phyloP scores from a whole-genome alignment of 495 filamentous ascomycete genomes.

The Acidomyces sp. region DNA sequence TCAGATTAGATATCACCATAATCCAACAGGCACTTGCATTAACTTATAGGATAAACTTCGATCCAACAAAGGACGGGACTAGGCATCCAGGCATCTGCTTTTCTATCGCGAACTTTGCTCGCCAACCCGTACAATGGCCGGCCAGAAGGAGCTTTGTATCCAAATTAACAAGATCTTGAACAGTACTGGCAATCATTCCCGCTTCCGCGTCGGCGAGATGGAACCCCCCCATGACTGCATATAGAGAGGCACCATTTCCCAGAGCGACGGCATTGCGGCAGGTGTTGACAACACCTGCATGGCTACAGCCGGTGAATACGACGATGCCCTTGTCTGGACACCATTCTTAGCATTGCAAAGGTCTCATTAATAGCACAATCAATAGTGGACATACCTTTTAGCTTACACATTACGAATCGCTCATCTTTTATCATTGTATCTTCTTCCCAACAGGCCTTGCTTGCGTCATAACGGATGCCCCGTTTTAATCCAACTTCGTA shows the following conservation, averaged over 20 bases:
- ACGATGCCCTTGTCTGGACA: slow-evolving; percentile 40
- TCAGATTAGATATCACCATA: no score
- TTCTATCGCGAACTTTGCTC: slow-evolving; percentile 48
- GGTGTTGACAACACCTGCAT: slow-evolving; percentile 47
- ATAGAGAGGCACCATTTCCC: slow-evolving; percentile 33
- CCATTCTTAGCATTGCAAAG: not conserved
- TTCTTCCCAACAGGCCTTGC: slow-evolving; percentile 38
- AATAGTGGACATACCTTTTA: slow-evolving; percentile 34
- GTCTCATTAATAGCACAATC: not conserved
- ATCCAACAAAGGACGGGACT: slow-evolving; percentile 45
- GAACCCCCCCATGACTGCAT: slow-evolving; percentile 48
- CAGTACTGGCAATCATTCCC: slow-evolving; percentile 34
- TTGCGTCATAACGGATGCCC: slow-evolving; percentile 36
- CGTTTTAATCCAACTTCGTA: slow-evolving; percentile 42
- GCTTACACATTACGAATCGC: slow-evolving; percentile 44
- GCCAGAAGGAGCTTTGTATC: slow-evolving; percentile 43
- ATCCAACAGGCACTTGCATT: no score
- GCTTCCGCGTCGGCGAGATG: slow-evolving; percentile 42
- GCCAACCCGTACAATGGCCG: slow-evolving; percentile 51
- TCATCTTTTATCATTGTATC: slow-evolving; percentile 47
- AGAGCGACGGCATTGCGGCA: slow-evolving; percentile 37
- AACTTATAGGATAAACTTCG: slow-evolving; percentile 30
- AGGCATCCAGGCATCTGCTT: slow-evolving; percentile 41
- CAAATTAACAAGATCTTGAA: slow-evolving; percentile 39
- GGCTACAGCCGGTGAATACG: slow-evolving; percentile 50